Evolutionary conservation across 1,284 basidiomycete species (phyloP).

Genomic region (Sporisorium graminicola): DNA sequence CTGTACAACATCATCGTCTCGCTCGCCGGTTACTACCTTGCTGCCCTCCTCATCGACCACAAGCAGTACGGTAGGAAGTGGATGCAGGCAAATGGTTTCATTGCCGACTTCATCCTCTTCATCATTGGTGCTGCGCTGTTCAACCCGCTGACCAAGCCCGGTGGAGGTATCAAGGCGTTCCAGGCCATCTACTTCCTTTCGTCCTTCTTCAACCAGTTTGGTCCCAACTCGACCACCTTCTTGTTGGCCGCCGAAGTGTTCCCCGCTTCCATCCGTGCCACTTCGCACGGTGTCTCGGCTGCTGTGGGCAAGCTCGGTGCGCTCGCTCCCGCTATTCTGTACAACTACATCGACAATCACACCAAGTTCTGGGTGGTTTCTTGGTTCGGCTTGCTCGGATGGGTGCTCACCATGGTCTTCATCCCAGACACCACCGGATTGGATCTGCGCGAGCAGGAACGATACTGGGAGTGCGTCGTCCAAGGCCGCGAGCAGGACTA

Average conservation of each 20-base stretch:
- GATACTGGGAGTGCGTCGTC: conserved; percentile 74
- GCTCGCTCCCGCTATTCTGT: conserved; percentile 69
- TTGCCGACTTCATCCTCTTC: conserved; percentile 72
- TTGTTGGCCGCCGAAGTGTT: conserved; percentile 70
- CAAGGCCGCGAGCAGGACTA: conserved; percentile 72
- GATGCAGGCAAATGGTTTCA: conserved; percentile 74
- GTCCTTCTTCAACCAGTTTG: conserved; percentile 74
- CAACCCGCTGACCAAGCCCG: conserved; percentile 66
- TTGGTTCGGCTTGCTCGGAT: conserved; percentile 73
- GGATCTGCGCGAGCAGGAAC: conserved; percentile 74
- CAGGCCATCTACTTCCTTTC: conserved; percentile 73
- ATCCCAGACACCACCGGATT: conserved; percentile 74
- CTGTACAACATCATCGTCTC: conserved; percentile 72
- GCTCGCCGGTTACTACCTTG: conserved; percentile 74
- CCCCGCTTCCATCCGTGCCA: conserved; percentile 70
- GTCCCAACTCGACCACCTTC: conserved; percentile 72
- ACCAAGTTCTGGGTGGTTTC: conserved; percentile 74
- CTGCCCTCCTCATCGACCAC: conserved; percentile 74
- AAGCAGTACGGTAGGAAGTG: conserved; percentile 71
- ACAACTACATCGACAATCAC: conserved; percentile 70
- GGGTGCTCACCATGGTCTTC: conserved; percentile 72
- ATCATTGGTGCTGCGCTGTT: conserved; percentile 71
- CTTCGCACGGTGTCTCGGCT: conserved; percentile 70
- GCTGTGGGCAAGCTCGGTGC: conserved; percentile 70
- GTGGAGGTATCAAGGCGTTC: conserved; percentile 70